A percentile compares a stretch with the other conserved stretches of the same genome.
Evolutionary conservation across 2,329 filamentous ascomycete species (phyloP).

Genomic region (Microascus cirrosus): DNA sequence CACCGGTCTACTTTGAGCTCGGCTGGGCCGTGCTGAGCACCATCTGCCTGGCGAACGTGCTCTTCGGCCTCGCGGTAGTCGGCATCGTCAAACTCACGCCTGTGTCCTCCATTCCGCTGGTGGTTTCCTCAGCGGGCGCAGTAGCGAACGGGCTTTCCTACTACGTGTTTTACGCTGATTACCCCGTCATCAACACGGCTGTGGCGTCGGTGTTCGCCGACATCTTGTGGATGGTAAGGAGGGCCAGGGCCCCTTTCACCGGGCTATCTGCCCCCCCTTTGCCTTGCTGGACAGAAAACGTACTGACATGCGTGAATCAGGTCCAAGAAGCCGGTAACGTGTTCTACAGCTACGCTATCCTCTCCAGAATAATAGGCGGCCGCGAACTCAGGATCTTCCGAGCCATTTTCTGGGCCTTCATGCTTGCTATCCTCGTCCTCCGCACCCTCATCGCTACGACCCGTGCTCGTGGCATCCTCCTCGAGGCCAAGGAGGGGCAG

Average conservation of each 20-base stretch:
- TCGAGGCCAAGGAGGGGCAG: constrained; percentile 13
- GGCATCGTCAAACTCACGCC: constrained; percentile 26
- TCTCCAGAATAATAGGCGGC: constrained; percentile 35
- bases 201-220: constrained; percentile 26
- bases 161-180: constrained; percentile 25
- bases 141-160: constrained; percentile 30
- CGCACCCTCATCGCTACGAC: constrained; percentile 26
- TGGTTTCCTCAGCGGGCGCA: constrained; percentile 23
- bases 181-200: constrained; percentile 13
- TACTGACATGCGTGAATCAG: constrained; percentile 11
- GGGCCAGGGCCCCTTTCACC: neutral
- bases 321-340: constrained; percentile 31
- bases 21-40: constrained; percentile 33
- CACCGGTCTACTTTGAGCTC: constrained; percentile 23
- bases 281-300: neutral
- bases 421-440: constrained; percentile 37
- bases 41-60: constrained; percentile 24
- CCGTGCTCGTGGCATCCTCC: constrained; percentile 17
- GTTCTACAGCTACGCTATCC: constrained; percentile 39
- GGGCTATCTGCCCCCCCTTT: neutral
- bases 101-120: constrained; percentile 24
- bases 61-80: constrained; percentile 24
- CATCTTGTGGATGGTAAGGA: constrained; percentile 25
- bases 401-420: constrained; percentile 43
- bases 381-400: constrained; percentile 29